phyloP scores from a whole-genome alignment of 164 flowering plant species.

The Berberis thunbergii region DNA sequence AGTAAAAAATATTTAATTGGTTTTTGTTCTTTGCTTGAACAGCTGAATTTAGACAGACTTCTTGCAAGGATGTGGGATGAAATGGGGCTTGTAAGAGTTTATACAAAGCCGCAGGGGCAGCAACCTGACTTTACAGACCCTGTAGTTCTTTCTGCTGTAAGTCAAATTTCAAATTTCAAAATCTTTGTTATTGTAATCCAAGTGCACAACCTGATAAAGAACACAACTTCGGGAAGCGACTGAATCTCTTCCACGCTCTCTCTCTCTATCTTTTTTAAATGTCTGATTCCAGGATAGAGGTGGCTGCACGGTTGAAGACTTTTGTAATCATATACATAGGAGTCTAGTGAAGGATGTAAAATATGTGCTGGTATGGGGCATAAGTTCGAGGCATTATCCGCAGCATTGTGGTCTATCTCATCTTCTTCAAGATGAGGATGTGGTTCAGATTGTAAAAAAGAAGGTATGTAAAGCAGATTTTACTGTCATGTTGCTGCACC shows the following conservation, averaged over 20 bases:
- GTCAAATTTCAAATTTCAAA: constrained; percentile 18
- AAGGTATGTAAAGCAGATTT: constrained; percentile 39
- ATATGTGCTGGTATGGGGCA: constrained; percentile 95
- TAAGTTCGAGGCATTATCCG: constrained; percentile 92
- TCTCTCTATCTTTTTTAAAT: background rate
- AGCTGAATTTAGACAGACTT: constrained; percentile 9
- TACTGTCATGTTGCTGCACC: background rate
- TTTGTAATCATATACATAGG: constrained; percentile 92
- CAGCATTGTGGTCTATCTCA: constrained; percentile 96
- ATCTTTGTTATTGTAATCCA: background rate
- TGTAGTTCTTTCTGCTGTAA: constrained; percentile 78
- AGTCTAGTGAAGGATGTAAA: constrained; percentile 86
- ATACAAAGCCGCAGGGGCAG: constrained; percentile 84
- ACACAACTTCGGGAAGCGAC: background rate
- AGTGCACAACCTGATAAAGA: too few species aligned
- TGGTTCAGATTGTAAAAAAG: constrained; percentile 97
- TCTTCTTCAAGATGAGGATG: constrained; percentile 87
- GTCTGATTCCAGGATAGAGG: constrained; percentile 72
- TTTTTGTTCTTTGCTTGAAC: background rate
- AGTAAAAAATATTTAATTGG: too few species aligned
- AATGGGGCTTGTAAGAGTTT: constrained; percentile 12
- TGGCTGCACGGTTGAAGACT: constrained; percentile 91
- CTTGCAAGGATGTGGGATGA: constrained; percentile 11
- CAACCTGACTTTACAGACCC: constrained; percentile 94
- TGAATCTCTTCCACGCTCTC: background rate